Evolutionary conservation across 2,329 filamentous ascomycete genomes (phyloP).

Genomic region (Hypoxylon rubiginosum): DNA sequence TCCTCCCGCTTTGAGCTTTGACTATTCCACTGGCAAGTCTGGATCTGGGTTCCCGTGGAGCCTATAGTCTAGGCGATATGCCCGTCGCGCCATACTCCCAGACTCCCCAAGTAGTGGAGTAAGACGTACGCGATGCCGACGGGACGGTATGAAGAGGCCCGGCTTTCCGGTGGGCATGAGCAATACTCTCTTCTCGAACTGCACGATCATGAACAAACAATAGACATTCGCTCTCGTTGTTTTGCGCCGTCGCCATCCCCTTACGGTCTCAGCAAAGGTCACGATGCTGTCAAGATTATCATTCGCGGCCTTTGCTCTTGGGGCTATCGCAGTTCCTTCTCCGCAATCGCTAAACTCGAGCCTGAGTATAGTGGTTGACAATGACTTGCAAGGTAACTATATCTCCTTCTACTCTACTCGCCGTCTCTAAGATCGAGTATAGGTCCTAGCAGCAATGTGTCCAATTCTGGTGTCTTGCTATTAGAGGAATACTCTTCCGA

Average conservation of each 20-base stretch:
- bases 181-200: conserved; percentile 2
- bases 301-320: conserved; percentile 17
- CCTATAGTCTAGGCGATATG: conserved; percentile 11
- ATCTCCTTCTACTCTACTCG: background rate
- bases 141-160: conserved; percentile 1
- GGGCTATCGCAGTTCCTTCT: conserved; percentile 46
- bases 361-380: conserved; percentile 56
- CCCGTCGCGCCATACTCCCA: background rate
- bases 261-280: background rate
- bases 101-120: background rate
- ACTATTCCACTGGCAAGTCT: background rate
- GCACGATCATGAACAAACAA: background rate
- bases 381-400: conserved; percentile 57
- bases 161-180: conserved; percentile 14
- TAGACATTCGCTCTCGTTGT: conserved; percentile 4
- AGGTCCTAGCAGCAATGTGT: conserved; percentile 53
- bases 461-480: conserved; percentile 54
- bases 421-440: conserved; percentile 1
- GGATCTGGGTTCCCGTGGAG: conserved; percentile 3
- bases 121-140: background rate
- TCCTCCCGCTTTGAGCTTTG: conserved; percentile 5
- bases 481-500: conserved; percentile 49
- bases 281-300: conserved; percentile 29
- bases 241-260: background rate
- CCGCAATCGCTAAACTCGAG: conserved; percentile 54